phyloP scores from a whole-genome alignment of 331 rosid genomes.

The Quercus tomentella region DNA sequence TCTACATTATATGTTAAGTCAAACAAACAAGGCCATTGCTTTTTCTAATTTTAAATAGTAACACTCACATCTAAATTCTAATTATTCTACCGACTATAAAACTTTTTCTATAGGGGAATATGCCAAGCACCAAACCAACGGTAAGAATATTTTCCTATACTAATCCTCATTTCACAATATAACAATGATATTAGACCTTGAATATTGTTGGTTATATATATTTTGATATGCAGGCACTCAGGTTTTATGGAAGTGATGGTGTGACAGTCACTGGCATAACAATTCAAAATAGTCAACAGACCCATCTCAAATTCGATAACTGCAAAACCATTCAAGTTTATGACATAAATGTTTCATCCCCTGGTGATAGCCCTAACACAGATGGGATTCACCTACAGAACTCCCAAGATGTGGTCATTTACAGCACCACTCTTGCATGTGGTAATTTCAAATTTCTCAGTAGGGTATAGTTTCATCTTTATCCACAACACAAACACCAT shows the following conservation, averaged over 20 bases:
- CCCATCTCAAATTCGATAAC: conserved; percentile 74
- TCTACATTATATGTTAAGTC: background rate
- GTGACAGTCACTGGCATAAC: conserved; percentile 75
- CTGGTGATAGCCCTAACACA: conserved; percentile 83
- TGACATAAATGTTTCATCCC: conserved; percentile 50
- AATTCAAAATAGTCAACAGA: conserved; percentile 69
- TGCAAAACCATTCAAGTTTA: conserved; percentile 66
- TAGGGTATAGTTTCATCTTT: background rate
- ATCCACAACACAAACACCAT: background rate
- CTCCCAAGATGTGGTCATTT: conserved; percentile 54
- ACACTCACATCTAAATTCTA: background rate
- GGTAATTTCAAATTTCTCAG: conserved; percentile 34
- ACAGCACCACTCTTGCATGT: conserved; percentile 55
- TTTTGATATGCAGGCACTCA: conserved; percentile 52
- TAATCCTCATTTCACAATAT: background rate
- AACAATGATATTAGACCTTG: background rate
- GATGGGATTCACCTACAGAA: conserved; percentile 92
- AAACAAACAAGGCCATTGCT: background rate
- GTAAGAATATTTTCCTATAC: conserved; percentile 25
- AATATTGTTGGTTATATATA: too few relatives aligned
- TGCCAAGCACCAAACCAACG: conserved; percentile 75
- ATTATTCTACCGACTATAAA: background rate
- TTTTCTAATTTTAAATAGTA: background rate
- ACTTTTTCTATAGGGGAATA: background rate
- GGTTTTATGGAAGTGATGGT: conserved; percentile 75